Conservation (phyloP, 805 yeast genomes). For the Kuraishia borneana region DNA sequence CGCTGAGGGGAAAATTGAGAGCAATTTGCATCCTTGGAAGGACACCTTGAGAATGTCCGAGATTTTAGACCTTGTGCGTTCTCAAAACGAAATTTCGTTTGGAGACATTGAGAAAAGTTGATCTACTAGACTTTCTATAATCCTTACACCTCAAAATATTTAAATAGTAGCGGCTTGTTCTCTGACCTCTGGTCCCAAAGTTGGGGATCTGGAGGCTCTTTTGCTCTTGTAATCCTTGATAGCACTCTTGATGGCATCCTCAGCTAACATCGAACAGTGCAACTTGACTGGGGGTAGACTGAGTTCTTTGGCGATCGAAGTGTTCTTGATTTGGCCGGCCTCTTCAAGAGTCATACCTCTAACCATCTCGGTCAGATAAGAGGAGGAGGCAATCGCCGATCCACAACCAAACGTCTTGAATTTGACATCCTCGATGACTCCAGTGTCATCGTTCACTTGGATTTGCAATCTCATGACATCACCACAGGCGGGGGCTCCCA, state of each 20-base stretch:
- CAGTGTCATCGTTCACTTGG: constrained; percentile 82
- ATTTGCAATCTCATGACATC: constrained; percentile 98
- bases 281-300: constrained; percentile 94
- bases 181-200: constrained; percentile 48
- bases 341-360: constrained; percentile 92
- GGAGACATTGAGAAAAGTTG: not conserved
- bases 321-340: constrained; percentile 86
- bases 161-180: too few species aligned
- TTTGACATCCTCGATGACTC: constrained; percentile 87
- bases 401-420: constrained; percentile 99
- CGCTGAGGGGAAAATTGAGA: constrained; percentile 24
- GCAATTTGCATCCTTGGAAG: constrained; percentile 21
- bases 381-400: constrained; percentile 91
- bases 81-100: constrained; percentile 23
- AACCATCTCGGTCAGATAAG: constrained; percentile 90
- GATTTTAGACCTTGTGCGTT: constrained; percentile 32
- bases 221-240: constrained; percentile 89
- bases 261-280: constrained; percentile 98
- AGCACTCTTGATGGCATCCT: constrained; percentile 96
- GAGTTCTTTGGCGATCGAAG: constrained; percentile 88
- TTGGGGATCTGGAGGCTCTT: constrained; percentile 43
- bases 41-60: constrained; percentile 35
- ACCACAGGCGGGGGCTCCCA: constrained; percentile 99
- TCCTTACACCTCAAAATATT: too few species aligned
- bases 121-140: not conserved